phyloP scores from a whole-genome alignment of 202 grass and related monocot species.

The Tripidium arundinaceum region DNA sequence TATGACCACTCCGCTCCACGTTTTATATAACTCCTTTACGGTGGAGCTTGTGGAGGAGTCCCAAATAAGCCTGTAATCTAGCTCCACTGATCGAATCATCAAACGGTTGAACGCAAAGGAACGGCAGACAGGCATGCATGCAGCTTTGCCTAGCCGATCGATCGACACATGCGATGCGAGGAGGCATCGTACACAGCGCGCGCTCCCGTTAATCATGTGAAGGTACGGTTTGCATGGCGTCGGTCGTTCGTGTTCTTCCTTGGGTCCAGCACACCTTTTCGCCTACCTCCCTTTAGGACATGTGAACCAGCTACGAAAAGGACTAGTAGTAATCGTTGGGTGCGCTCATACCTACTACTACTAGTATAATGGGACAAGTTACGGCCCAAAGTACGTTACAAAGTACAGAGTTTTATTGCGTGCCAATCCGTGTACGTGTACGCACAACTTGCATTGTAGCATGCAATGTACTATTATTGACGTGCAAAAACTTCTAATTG shows the following conservation, averaged over 20 bases:
- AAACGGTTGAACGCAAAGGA: not conserved
- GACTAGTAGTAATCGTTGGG: not conserved
- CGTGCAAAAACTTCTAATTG: not conserved
- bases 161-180: not conserved
- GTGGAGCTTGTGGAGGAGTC: too few species aligned
- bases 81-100: not conserved
- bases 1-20: too few species aligned
- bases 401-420: conserved; percentile 14
- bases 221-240: not conserved
- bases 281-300: not conserved
- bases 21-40: too few species aligned
- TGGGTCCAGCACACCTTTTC: not conserved
- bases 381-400: not conserved
- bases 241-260: not conserved
- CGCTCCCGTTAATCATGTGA: not conserved
- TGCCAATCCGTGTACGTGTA: not conserved
- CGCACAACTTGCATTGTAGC: not conserved
- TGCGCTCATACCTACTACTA: not conserved
- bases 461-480: not conserved
- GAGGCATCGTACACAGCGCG: not conserved
- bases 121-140: too few species aligned
- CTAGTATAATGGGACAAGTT: not conserved
- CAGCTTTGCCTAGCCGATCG: not conserved
- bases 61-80: too few species aligned
- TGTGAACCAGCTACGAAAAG: not conserved